Percentiles rank a stretch among this genome's conserved stretches.
Conservation (phyloP, 768 basidiomycete species). For the Collybia mongolica region DNA sequence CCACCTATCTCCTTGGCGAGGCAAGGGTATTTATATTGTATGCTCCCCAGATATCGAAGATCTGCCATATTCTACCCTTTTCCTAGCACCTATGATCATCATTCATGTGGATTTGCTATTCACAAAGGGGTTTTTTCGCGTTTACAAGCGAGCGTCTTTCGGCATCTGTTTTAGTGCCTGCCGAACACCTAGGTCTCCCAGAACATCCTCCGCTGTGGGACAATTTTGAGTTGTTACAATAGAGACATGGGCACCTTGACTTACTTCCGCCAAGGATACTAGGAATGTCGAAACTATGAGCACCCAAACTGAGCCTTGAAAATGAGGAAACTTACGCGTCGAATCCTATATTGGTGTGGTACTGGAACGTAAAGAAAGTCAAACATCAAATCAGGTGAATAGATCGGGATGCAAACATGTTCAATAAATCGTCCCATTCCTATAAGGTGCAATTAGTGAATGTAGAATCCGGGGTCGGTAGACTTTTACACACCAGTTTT, state of each 20-base stretch:
- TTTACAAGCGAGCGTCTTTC: constrained; percentile 44
- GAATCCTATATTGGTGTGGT: constrained; percentile 20
- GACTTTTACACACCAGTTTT: constrained; percentile 54
- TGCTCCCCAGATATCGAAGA: background rate
- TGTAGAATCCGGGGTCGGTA: no score
- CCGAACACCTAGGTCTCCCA: constrained; percentile 59
- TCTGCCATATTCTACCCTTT: background rate
- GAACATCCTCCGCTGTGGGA: constrained; percentile 53
- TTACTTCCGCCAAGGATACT: constrained; percentile 24
- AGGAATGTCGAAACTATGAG: background rate
- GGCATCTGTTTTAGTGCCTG: constrained; percentile 60
- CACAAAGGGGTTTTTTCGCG: no score
- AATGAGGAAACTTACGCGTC: constrained; percentile 19
- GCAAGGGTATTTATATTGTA: no score
- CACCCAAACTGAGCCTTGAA: background rate
- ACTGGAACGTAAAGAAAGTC: constrained; percentile 9
- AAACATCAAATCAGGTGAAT: no score
- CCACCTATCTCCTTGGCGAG: no score
- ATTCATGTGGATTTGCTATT: no score
- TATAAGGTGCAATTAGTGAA: no score
- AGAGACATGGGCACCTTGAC: background rate
- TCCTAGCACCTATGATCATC: background rate
- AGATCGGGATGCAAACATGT: no score
- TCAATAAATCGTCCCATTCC: no score
- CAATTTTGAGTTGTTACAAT: background rate